Conservation (phyloP, 1,284 basidiomycete species). For the Bondarzewia mesenterica region DNA sequence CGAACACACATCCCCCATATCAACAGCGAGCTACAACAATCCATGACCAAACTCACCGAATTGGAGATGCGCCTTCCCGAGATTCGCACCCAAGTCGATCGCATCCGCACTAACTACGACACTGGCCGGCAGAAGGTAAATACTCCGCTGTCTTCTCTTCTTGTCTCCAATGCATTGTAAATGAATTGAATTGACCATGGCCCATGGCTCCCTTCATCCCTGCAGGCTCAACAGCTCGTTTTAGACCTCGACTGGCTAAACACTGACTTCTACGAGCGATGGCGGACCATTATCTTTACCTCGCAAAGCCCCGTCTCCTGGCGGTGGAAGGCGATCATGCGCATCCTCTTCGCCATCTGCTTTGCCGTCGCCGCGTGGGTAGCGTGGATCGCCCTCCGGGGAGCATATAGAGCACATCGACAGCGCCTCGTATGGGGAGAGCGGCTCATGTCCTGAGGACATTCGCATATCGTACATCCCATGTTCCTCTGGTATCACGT, state of each 20-base stretch:
- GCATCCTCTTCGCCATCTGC: slow-evolving; percentile 20
- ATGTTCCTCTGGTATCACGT: too few species aligned
- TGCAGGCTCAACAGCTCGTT: slow-evolving; percentile 52
- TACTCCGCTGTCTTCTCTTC: not conserved
- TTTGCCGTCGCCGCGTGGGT: slow-evolving; percentile 51
- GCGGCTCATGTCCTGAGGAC: slow-evolving; percentile 56
- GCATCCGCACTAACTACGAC: slow-evolving; percentile 56
- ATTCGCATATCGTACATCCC: too few species aligned
- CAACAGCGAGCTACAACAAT: slow-evolving; percentile 46
- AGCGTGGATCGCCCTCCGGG: slow-evolving; percentile 50
- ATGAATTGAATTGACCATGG: not conserved
- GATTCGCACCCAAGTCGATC: slow-evolving; percentile 47
- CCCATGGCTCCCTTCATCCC: not conserved
- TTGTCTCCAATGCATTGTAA: not conserved
- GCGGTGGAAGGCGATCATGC: slow-evolving; percentile 51
- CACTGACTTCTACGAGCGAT: slow-evolving; percentile 63
- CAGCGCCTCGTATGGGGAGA: slow-evolving; percentile 71
- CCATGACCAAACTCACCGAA: slow-evolving; percentile 42
- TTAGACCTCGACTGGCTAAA: slow-evolving; percentile 62
- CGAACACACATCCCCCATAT: slow-evolving; percentile 53
- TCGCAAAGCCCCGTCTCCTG: slow-evolving; percentile 57
- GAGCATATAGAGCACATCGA: slow-evolving; percentile 61
- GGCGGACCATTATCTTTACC: slow-evolving; percentile 64
- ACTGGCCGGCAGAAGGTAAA: slow-evolving; percentile 58
- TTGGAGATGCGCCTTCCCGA: slow-evolving; percentile 48